These are phyloP conservation scores for Taphrina betulina DNA, from an alignment of 1,139 yeast species.

Conservation along the genomic window DNA sequence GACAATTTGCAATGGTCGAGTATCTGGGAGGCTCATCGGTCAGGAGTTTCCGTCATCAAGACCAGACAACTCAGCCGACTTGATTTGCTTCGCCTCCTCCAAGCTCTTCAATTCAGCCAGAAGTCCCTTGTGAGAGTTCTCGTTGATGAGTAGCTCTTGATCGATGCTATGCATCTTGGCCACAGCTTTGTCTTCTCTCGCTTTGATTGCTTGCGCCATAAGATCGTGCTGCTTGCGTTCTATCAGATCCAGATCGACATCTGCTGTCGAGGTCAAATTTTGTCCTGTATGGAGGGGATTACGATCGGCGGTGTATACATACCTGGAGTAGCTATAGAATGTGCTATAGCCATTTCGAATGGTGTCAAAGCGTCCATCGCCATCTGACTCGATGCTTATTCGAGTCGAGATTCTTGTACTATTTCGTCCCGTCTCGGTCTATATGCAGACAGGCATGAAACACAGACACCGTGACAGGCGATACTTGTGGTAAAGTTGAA, in stretches of 20 bases:
- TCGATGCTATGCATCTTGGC: background rate
- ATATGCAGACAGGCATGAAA: too few species aligned
- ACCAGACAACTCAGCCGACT: too few species aligned
- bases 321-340: conserved; percentile 24
- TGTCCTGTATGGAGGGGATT: too few species aligned
- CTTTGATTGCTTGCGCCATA: background rate
- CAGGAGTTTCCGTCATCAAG: too few species aligned
- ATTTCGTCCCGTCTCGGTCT: too few species aligned
- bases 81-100: background rate
- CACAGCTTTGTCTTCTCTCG: background rate
- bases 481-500: too few species aligned
- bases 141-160: too few species aligned
- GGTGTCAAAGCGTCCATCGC: conserved; percentile 26
- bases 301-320: background rate
- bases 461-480: too few species aligned
- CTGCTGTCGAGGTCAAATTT: background rate
- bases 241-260: background rate
- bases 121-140: background rate
- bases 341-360: conserved; percentile 14
- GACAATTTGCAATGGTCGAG: background rate
- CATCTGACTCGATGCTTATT: too few species aligned
- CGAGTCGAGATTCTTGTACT: too few species aligned
- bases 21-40: background rate
- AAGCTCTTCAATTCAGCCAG: background rate
- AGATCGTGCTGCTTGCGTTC: background rate